A percentile compares a stretch with the other conserved stretches of the same genome.
phyloP scores from a whole-genome alignment of 805 yeast species.

The Schwanniomyces pseudopolymorphus region DNA sequence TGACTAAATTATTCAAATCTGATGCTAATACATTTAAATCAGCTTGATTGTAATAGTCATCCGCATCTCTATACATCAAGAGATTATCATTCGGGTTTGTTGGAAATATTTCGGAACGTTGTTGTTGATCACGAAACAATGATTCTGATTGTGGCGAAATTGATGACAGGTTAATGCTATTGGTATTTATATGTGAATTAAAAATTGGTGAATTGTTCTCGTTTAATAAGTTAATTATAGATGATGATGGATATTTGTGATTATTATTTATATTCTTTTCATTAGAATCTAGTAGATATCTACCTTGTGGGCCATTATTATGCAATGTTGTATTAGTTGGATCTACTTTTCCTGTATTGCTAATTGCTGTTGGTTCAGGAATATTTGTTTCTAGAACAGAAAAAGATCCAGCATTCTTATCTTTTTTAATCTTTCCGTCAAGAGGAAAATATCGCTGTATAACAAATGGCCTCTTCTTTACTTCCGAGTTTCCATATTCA shows the following conservation, averaged over 20 bases:
- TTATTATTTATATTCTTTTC: neutral
- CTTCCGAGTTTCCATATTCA: neutral
- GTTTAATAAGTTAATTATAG: constrained; percentile 4
- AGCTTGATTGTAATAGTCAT: constrained; percentile 15
- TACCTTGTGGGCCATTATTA: neutral
- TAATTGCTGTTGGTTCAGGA: neutral
- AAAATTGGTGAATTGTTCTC: constrained; percentile 2
- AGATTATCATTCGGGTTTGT: neutral
- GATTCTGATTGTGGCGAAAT: neutral
- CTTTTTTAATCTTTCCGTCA: neutral
- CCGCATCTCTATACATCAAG: neutral
- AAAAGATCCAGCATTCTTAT: neutral
- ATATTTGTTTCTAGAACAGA: neutral
- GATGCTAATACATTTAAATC: constrained; percentile 37
- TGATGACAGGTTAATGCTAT: neutral
- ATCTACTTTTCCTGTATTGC: neutral
- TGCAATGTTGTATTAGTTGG: neutral
- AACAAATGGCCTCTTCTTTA: neutral
- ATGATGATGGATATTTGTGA: neutral
- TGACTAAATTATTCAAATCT: constrained; percentile 41
- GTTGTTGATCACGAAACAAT: neutral
- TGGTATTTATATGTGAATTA: neutral
- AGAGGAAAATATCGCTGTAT: constrained; percentile 4
- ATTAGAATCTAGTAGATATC: neutral
- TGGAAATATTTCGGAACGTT: neutral